These are phyloP conservation scores for Gonium pectorale DNA, from an alignment of 139 green algal genomes.

Conservation along the genomic window DNA sequence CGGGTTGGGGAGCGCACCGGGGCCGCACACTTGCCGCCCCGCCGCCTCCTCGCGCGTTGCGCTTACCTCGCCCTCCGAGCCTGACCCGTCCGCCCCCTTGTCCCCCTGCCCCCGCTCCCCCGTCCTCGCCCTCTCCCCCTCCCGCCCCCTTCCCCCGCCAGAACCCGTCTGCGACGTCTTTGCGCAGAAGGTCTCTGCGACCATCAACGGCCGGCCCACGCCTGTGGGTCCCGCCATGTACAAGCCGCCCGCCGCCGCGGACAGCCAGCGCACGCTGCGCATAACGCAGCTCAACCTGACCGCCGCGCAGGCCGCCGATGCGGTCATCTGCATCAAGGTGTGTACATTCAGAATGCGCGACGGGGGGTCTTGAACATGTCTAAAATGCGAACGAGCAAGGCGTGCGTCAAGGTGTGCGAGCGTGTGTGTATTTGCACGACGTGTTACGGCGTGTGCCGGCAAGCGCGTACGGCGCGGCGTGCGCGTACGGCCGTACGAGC, in stretches of 20 bases:
- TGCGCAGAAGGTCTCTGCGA: neutral
- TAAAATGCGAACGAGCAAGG: neutral
- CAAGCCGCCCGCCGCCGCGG: neutral
- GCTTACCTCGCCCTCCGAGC: neutral
- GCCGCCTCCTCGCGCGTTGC: neutral
- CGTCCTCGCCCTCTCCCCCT: neutral
- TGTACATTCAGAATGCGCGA: neutral
- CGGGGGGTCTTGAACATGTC: neutral
- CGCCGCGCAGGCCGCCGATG: neutral
- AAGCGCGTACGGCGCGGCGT: too few relatives aligned
- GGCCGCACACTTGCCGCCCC: too few relatives aligned
- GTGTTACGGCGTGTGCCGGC: too few relatives aligned
- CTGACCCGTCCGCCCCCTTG: neutral
- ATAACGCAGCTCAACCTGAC: neutral
- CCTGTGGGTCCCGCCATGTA: neutral
- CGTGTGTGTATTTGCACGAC: neutral
- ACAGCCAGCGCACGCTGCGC: slow-evolving; percentile 9
- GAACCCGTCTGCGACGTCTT: neutral
- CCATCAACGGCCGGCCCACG: neutral
- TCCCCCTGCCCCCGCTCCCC: neutral
- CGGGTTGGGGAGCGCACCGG: too few relatives aligned
- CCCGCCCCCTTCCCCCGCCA: neutral
- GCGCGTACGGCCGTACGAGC: too few relatives aligned
- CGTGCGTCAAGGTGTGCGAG: neutral
- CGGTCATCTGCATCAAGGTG: slow-evolving; percentile 2